Evolutionary conservation across 129 eudicot genomes (phyloP).

Genomic region (Calendula officinalis): DNA sequence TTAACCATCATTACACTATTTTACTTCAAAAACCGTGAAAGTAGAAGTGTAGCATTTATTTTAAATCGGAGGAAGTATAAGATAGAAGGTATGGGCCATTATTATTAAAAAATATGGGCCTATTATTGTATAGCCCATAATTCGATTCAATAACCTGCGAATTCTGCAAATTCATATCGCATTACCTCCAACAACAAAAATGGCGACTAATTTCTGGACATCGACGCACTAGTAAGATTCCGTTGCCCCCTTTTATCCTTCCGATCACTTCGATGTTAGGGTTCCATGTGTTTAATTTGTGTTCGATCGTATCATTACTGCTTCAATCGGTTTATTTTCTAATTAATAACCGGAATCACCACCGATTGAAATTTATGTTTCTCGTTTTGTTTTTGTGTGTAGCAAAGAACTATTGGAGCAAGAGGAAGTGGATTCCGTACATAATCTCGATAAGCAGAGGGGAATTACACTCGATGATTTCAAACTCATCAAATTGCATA

Average conservation of each 20-base stretch:
- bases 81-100: background rate
- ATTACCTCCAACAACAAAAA: constrained; percentile 27
- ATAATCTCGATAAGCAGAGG: constrained; percentile 65
- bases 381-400: constrained; percentile 4
- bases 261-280: constrained; percentile 8
- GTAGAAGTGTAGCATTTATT: no score
- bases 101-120: background rate
- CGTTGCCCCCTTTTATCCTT: background rate
- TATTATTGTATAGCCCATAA: constrained; percentile 18
- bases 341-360: background rate
- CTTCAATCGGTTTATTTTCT: background rate
- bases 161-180: constrained; percentile 15
- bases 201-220: constrained; percentile 99
- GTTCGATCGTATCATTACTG: constrained; percentile 9
- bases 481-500: constrained; percentile 87
- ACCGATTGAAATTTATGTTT: background rate
- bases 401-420: constrained; percentile 81
- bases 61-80: no score
- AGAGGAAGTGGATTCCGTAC: constrained; percentile 91
- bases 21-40: no score
- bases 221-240: constrained; percentile 78
- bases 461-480: constrained; percentile 90
- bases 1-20: no score
- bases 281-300: constrained; percentile 14
- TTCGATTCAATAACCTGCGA: constrained; percentile 26